A percentile compares a stretch with the other conserved stretches of the same genome.
Evolutionary conservation across 2,329 filamentous ascomycete species (phyloP).

Genomic region (Alternaria viburni): DNA sequence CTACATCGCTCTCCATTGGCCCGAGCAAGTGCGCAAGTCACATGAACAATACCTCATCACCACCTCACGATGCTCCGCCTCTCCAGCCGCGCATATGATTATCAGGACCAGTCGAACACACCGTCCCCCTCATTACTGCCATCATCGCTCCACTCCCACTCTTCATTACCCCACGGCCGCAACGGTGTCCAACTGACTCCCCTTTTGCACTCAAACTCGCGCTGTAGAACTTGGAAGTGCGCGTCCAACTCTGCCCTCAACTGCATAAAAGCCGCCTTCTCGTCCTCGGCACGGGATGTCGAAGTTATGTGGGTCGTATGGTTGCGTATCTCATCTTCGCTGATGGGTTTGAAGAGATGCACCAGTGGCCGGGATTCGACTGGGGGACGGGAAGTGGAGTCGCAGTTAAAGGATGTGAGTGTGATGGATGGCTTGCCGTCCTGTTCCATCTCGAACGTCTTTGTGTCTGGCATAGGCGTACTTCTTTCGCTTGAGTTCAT

Average conservation of each 20-base stretch:
- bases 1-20: neutral
- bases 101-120: neutral
- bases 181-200: conserved; percentile 3
- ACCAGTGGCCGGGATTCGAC: neutral
- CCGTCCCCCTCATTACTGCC: neutral
- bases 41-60: neutral
- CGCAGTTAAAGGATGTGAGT: neutral
- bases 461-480: neutral
- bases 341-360: neutral
- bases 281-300: neutral
- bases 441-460: neutral
- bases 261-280: neutral
- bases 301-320: neutral
- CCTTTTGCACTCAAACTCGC: conserved; percentile 11
- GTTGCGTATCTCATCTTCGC: neutral
- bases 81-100: neutral
- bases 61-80: neutral
- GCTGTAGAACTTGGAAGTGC: conserved; percentile 1
- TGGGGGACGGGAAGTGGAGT: neutral
- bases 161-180: neutral
- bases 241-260: neutral
- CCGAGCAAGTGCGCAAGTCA: neutral
- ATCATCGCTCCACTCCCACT: neutral
- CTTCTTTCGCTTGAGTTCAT: neutral
- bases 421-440: neutral